Percentiles rank a stretch among this genome's conserved stretches.
These are phyloP conservation scores for Trichoderma oligosporum DNA, from an alignment of 2,329 filamentous ascomycete genomes.

Conservation along the genomic window DNA sequence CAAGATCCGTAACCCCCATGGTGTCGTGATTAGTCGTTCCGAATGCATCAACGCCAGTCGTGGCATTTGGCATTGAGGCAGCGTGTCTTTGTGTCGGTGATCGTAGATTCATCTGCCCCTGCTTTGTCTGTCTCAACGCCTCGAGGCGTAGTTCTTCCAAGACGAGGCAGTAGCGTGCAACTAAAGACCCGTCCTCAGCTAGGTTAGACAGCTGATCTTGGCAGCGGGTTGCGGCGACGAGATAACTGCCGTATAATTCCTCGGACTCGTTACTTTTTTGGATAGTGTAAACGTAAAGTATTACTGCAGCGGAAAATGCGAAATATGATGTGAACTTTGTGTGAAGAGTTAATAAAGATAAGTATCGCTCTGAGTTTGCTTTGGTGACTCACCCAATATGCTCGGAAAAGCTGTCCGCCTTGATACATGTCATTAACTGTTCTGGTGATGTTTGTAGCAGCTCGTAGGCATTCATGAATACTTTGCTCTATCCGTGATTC, in stretches of 20 bases:
- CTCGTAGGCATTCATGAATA: background rate
- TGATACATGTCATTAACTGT: conserved; percentile 14
- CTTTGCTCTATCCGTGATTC: conserved; percentile 9
- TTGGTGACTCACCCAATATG: conserved; percentile 4
- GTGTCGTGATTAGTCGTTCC: background rate
- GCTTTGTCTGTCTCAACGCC: conserved; percentile 6
- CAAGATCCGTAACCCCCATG: conserved; percentile 1
- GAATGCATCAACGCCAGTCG: background rate
- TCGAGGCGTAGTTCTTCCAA: conserved; percentile 11
- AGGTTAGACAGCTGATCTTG: conserved; percentile 11
- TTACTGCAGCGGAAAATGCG: conserved; percentile 7
- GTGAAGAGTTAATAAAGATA: background rate
- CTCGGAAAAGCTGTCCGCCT: conserved; percentile 11
- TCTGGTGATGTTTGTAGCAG: conserved; percentile 6
- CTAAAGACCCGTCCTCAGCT: conserved; percentile 2
- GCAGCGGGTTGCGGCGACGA: conserved; percentile 1
- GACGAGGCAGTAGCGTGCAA: conserved; percentile 1
- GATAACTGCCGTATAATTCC: background rate
- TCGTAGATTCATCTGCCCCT: background rate
- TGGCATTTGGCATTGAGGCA: background rate
- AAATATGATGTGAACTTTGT: conserved; percentile 11
- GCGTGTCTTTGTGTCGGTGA: conserved; percentile 1
- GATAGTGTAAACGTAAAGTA: conserved; percentile 9
- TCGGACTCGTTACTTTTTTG: conserved; percentile 13
- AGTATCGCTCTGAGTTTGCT: accelerated